phyloP scores from a whole-genome alignment of 768 basidiomycete genomes.

The Coprinopsis cinerea region DNA sequence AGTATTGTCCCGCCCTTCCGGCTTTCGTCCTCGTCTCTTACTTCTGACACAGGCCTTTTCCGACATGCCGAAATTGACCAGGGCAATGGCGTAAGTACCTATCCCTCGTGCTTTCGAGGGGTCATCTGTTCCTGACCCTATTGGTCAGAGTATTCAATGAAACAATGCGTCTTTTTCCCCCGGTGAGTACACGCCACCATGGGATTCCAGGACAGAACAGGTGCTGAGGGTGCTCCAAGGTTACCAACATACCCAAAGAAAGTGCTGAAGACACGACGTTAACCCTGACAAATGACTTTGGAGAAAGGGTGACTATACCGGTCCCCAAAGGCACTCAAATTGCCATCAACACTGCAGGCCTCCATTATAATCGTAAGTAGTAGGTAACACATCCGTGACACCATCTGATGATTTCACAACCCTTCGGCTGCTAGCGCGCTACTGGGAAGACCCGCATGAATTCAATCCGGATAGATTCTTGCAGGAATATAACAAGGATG shows the following conservation, averaged over 20 bases:
- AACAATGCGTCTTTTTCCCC: slow-evolving; percentile 41
- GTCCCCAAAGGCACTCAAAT: slow-evolving; percentile 38
- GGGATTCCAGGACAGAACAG: no score
- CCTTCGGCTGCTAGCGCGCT: slow-evolving; percentile 39
- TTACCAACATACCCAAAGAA: slow-evolving; percentile 36
- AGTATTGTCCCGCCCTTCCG: slow-evolving; percentile 23
- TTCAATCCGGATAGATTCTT: slow-evolving; percentile 28
- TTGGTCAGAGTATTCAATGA: slow-evolving; percentile 40
- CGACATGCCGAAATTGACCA: slow-evolving; percentile 33
- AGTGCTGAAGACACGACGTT: slow-evolving; percentile 43
- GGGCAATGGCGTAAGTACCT: slow-evolving; percentile 31
- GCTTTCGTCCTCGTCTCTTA: background rate
- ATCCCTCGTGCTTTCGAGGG: background rate
- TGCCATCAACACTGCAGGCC: slow-evolving; percentile 29
- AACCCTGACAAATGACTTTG: slow-evolving; percentile 26
- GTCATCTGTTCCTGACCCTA: background rate
- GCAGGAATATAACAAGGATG: slow-evolving; percentile 15
- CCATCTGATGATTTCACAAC: background rate
- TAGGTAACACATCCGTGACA: no score
- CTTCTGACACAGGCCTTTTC: slow-evolving; percentile 28
- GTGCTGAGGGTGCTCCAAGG: no score
- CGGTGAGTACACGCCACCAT: slow-evolving; percentile 25
- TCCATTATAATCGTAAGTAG: slow-evolving; percentile 48
- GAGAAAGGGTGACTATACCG: slow-evolving; percentile 32
- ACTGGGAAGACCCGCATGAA: slow-evolving; percentile 47